Evolutionary conservation across 1,139 yeast genomes (phyloP), one percentile per base, ranked within the genome.

Genomic region (Suhomyces yuchorum): DNA sequence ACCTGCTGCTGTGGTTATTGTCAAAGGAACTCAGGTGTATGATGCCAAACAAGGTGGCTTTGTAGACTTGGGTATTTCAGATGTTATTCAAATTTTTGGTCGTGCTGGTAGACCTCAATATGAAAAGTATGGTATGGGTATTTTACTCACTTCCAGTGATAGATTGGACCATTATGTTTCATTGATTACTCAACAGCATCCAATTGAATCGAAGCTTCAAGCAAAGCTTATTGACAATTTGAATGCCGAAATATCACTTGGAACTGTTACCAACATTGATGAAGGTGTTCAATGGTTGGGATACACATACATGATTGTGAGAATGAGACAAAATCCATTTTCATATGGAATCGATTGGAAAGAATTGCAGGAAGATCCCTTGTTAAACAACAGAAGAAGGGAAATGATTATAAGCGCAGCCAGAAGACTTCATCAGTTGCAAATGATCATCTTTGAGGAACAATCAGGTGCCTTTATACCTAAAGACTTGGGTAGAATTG

Each of bases 101-200:
- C 88, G 99, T 73, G 99, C 99, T 36, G 99, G 99, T 70, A 84
- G 99, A 70, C 99, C 99, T 0, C 99, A 96, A 58, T 95, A 83
- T 67, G 97, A 95, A 59, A 82, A 81, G 49, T 86, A 80, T 62
- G 99, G 99, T 74, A 88, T 93, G 2, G 98, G 98, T 72, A 85
- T 91, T 36, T 73, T 95, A 46, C 84, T 95, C 63, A 93, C 99
- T 0, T 78, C 96, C 0, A 77, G 81, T 52, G 98, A 92, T 61
- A 75, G 82, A 47, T 68, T 95, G 23, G 96, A 91, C 56, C 96
- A 90, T 59, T 95, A 93, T 60, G 80, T 95, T 20, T 83, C 96
- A 0, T 75, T 92, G 32, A 80, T 95, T 26, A 85, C 97, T 0
- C 97, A 95, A 54, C 99, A 95, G 61, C 97, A 91, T 67, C 97